phyloP scores from a whole-genome alignment of 2,329 filamentous ascomycete species.

The Alternaria sp. region DNA sequence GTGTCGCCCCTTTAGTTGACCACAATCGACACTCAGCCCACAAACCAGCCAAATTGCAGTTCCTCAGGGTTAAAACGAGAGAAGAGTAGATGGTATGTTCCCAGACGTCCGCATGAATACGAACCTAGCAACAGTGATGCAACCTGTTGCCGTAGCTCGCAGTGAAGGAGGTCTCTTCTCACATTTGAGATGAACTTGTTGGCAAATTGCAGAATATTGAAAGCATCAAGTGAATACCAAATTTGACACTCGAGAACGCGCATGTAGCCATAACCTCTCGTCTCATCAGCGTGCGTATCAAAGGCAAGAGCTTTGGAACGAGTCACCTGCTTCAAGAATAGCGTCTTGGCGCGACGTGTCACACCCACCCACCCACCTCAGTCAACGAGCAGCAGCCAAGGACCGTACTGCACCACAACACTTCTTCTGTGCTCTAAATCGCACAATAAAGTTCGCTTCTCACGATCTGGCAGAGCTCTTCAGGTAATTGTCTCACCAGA shows the following conservation, averaged over 20 bases:
- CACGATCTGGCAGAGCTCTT: background rate
- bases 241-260: background rate
- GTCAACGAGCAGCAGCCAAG: conserved; percentile 6
- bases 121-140: background rate
- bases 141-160: background rate
- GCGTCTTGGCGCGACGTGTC: conserved; percentile 24
- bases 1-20: conserved; percentile 45
- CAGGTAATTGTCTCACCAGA: background rate
- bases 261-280: background rate
- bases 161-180: background rate
- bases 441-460: background rate
- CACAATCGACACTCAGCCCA: conserved; percentile 52
- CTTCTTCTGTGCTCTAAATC: background rate
- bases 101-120: background rate
- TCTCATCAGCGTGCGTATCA: conserved; percentile 4
- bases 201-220: background rate
- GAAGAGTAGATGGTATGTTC: conserved; percentile 21
- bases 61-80: conserved; percentile 52
- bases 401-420: background rate
- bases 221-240: background rate
- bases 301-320: conserved; percentile 7
- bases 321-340: conserved; percentile 11
- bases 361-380: conserved; percentile 9
- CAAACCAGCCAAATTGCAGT: conserved; percentile 51
- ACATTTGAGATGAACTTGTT: background rate